Evolutionary conservation across 2,329 filamentous ascomycete genomes (phyloP), one percentile per base, ranked within the genome.

Genomic region (Epichloe uncinata): DNA sequence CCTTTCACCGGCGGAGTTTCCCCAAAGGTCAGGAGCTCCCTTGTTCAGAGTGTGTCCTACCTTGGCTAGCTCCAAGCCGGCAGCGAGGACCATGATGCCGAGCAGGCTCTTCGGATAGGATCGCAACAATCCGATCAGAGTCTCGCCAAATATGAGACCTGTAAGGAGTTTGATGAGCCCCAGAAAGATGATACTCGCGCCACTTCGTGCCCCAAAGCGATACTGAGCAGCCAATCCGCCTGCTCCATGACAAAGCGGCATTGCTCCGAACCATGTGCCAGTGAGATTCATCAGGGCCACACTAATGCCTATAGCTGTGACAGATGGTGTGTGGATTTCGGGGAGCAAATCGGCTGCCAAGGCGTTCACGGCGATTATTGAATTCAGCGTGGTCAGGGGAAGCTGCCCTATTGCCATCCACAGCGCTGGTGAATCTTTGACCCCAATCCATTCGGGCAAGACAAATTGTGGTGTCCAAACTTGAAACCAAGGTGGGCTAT

Each of bases 201-300:
- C 91, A 52, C 87, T 94, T 45, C 91, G 82, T 4, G 91, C 90
- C 0, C 91, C 91, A 57, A 97, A 97, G 4, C 88, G 81, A 64
- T 88, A 87, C 63, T 97, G 91, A 0, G 85, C 93, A 5, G 93
- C 93, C 0, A 97, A 72, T 0, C 91, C 91, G 2, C 91, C 91
- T 0, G 88, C 88, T 5, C 91, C 91, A 63, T 97, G 93, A 62
- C 93, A 97, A 4, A 93, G 82, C 3, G 91, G 93, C 93, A 96
- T 97, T 5, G 85, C 85, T 45, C 90, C 90, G 59, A 95, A 94
- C 86, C 87, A 95, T 59, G 87, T 90, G 15, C 85, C 85, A 1
- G 85, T 64, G 3, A 96, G 70, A 62, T 97, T 97, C 79, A 95
- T 94, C 2, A 73, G 60, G 0, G 84, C 82, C 4, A 97, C 87